Percentiles rank a stretch among this genome's conserved stretches.
phyloP scores from a whole-genome alignment of 2,329 filamentous ascomycete genomes.

The Neophaeococcomyces mojaviensis region DNA sequence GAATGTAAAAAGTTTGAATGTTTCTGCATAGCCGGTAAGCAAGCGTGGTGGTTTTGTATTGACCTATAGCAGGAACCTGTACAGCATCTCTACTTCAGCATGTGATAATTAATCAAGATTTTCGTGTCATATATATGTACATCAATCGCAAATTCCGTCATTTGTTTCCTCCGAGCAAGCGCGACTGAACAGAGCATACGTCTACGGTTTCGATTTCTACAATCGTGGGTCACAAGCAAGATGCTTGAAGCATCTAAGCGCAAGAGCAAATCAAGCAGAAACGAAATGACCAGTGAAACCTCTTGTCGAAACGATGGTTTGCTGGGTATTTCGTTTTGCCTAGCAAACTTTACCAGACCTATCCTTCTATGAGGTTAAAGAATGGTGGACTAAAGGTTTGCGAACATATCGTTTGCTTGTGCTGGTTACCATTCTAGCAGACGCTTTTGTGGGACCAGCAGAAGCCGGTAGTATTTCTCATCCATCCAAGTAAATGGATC shows the following conservation, averaged over 20 bases:
- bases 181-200: constrained; percentile 48
- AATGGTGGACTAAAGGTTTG: constrained; percentile 51
- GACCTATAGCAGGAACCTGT: constrained; percentile 11
- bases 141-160: constrained; percentile 8
- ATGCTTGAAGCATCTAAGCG: constrained; percentile 33
- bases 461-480: no score
- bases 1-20: constrained; percentile 18
- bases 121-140: constrained; percentile 16
- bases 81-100: constrained; percentile 19
- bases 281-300: constrained; percentile 8
- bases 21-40: constrained; percentile 17
- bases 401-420: no score
- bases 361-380: constrained; percentile 41
- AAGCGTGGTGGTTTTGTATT: neutral
- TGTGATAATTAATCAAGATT: constrained; percentile 14
- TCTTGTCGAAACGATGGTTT: constrained; percentile 15
- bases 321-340: constrained; percentile 1
- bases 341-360: constrained; percentile 46
- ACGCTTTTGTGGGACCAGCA: no score
- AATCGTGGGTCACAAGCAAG: constrained; percentile 47
- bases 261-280: constrained; percentile 36
- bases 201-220: constrained; percentile 40
- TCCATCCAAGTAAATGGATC: no score
- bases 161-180: constrained; percentile 26
- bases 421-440: no score